phyloP scores from a whole-genome alignment of 2,329 filamentous ascomycete genomes.

The Arthrobotrys musiformis region DNA sequence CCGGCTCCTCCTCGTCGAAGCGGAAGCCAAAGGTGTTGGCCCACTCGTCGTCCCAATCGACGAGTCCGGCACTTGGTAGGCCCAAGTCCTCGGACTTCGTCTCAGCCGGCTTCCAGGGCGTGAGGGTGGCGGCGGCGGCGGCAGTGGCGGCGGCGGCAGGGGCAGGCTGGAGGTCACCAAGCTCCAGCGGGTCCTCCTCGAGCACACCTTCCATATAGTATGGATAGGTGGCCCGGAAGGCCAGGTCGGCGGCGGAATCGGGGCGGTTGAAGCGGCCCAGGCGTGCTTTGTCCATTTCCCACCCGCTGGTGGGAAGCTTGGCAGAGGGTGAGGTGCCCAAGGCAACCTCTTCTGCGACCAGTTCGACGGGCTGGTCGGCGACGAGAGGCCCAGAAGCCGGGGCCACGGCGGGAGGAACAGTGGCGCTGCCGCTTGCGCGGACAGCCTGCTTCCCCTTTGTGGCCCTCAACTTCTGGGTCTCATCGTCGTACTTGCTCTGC shows the following conservation, averaged over 20 bases:
- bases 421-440: not conserved
- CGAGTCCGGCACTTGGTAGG: not conserved
- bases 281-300: slow-evolving; percentile 2
- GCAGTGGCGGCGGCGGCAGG: not conserved
- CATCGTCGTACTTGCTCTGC: slow-evolving; percentile 27
- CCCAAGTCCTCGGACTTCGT: not conserved
- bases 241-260: not conserved
- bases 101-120: not conserved
- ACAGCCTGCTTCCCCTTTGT: not conserved
- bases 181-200: slow-evolving; percentile 5
- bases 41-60: slow-evolving; percentile 37
- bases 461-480: slow-evolving; percentile 3
- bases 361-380: too few relatives aligned
- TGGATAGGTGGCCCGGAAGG: not conserved
- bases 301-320: not conserved
- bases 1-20: not conserved
- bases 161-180: not conserved
- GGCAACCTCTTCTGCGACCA: too few relatives aligned
- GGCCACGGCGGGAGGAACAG: too few relatives aligned
- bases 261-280: not conserved
- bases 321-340: too few relatives aligned
- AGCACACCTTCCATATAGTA: slow-evolving; percentile 5
- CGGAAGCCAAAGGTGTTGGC: not conserved
- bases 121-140: not conserved
- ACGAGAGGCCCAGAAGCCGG: not conserved